Evolutionary conservation across 2,329 filamentous ascomycete genomes (phyloP), one percentile per base, ranked within the genome.

Genomic region (Fusarium torulosum): DNA sequence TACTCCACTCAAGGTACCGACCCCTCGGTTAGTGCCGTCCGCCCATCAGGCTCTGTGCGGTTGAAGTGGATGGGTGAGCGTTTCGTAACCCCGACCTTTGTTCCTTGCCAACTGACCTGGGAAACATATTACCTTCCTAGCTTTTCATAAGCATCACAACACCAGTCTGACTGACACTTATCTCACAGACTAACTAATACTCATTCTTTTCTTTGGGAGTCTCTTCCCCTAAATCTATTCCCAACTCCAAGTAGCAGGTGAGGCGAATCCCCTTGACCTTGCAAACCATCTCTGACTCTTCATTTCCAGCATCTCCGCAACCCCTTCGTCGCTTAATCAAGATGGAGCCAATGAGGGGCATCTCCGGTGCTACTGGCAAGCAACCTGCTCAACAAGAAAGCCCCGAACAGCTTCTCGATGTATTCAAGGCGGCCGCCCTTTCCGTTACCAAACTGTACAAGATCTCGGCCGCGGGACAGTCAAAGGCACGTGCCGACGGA

Each of bases 361-460:
- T 76, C 37, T 71, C 75, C 44, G 58, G 67, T 19, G 63, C 70
- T 21, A 43, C 59, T 11, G 76, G 73, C 21, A 78, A 73, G 64
- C 75, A 80, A 56, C 62, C 73, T 52, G 62, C 71, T 41, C 74
- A 74, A 43, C 71, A 70, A 74, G 76, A 80, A 71, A 81, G 82
- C 19, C 85, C 86, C 19, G 88, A 90, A 75, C 85, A 89, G 75
- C 88, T 97, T 46, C 88, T 97, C 59, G 90, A 95, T 72, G 90
- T 93, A 59, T 99, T 99, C 85, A 96, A 94, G 79, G 89, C 91
- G 17, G 96, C 96, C 33, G 96, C 96, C 20, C 85, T 97, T 33
- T 97, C 94, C 7, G 94, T 98, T 55, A 98, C 96, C 46, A 97
- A 96, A 75, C 89, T 99, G 15, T 98, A 98, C 83, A 97, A 97